A percentile compares a stretch with the other conserved stretches of the same genome.
These are phyloP conservation scores for Zalaria obscura DNA, from an alignment of 2,329 filamentous ascomycete species.

Conservation along the genomic window DNA sequence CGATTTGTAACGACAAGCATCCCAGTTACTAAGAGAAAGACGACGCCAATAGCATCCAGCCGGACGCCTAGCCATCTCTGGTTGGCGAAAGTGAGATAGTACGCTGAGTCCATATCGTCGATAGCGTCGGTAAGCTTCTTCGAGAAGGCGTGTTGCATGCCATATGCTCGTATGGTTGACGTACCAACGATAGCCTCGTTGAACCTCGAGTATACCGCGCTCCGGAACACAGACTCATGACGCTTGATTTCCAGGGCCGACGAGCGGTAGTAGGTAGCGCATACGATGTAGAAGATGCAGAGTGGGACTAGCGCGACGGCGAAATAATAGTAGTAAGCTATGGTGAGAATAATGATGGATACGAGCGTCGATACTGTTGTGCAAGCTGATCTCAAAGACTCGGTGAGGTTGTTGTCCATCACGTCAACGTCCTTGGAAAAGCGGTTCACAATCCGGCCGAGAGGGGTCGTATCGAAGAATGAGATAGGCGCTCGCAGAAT, in stretches of 20 bases:
- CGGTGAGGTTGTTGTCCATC: slow-evolving; percentile 39
- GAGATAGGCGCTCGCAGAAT: slow-evolving; percentile 82
- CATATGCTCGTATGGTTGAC: slow-evolving; percentile 67
- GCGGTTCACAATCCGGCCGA: slow-evolving; percentile 87
- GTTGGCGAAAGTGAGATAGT: slow-evolving; percentile 84
- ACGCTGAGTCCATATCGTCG: slow-evolving; percentile 75
- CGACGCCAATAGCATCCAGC: slow-evolving; percentile 70
- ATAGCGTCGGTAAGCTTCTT: slow-evolving; percentile 72
- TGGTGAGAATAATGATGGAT: slow-evolving; percentile 65
- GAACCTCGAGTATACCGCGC: slow-evolving; percentile 86
- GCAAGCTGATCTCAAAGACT: slow-evolving; percentile 45
- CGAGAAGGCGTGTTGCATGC: slow-evolving; percentile 48
- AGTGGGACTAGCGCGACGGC: slow-evolving; percentile 71
- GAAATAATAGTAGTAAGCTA: slow-evolving; percentile 61
- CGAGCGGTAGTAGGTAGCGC: slow-evolving; percentile 71
- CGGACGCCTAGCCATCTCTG: slow-evolving; percentile 88
- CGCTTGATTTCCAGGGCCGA: slow-evolving; percentile 87
- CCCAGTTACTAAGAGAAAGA: slow-evolving; percentile 80
- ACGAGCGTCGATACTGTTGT: slow-evolving; percentile 74
- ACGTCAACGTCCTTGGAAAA: slow-evolving; percentile 92
- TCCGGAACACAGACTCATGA: slow-evolving; percentile 77
- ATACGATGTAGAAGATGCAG: slow-evolving; percentile 57
- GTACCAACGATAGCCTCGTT: slow-evolving; percentile 83
- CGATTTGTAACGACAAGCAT: slow-evolving; percentile 72
- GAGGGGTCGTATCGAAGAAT: slow-evolving; percentile 86